phyloP scores from a whole-genome alignment of 441 rosid species.

The Metrosideros polymorpha region DNA sequence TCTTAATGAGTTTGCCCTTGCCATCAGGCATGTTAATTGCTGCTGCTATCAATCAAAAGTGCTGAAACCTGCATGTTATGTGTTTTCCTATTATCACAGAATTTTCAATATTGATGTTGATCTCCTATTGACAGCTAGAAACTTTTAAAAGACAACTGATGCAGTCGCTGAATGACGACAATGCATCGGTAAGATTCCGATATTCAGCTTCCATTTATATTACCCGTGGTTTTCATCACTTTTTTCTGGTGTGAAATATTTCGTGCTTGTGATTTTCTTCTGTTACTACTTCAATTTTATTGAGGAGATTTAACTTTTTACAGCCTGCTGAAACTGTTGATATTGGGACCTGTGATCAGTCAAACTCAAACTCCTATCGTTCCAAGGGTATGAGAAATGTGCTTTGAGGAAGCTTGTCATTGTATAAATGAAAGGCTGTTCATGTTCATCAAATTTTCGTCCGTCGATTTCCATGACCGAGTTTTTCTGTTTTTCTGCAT shows the following conservation, averaged over 20 bases:
- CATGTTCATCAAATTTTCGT: not conserved
- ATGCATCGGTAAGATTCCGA: constrained; percentile 40
- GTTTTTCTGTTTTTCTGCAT: not conserved
- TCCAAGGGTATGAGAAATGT: constrained; percentile 38
- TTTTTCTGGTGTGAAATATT: not conserved
- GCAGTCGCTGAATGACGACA: constrained; percentile 80
- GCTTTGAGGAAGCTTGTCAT: not conserved
- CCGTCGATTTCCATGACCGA: not conserved
- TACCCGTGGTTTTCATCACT: not conserved
- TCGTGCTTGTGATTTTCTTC: not conserved
- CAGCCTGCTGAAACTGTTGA: constrained; percentile 58
- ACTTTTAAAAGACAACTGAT: constrained; percentile 84
- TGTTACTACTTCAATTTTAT: not conserved
- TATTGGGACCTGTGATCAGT: constrained; percentile 62
- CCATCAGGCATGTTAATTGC: not conserved
- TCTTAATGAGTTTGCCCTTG: not conserved
- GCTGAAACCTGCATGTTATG: not conserved
- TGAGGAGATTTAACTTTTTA: not conserved
- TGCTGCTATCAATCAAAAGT: not conserved
- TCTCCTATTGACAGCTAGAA: constrained; percentile 45
- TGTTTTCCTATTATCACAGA: not conserved
- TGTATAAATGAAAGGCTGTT: not conserved
- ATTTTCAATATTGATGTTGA: not conserved
- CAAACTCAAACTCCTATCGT: constrained; percentile 45
- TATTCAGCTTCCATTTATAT: not conserved